A percentile compares a stretch with the other conserved stretches of the same genome.
Evolutionary conservation across 1,284 basidiomycete genomes (phyloP).

Genomic region (Naganishia cerealis): DNA sequence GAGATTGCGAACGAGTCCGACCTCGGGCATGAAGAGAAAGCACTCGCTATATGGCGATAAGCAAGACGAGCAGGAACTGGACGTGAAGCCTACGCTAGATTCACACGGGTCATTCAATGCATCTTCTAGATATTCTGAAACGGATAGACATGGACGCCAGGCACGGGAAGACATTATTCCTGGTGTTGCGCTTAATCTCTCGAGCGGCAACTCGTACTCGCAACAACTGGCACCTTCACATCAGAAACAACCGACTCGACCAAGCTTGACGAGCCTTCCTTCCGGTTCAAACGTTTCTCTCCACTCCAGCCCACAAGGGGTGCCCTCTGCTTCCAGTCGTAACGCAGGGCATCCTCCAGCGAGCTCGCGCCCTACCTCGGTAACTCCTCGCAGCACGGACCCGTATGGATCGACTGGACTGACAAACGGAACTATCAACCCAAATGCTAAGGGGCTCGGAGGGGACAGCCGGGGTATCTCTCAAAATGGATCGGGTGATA

Average conservation of each 20-base stretch:
- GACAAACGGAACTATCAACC: conserved; percentile 24
- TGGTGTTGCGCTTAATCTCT: conserved; percentile 16
- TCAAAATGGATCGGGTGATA: not conserved
- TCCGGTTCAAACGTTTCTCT: conserved; percentile 22
- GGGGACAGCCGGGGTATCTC: conserved; percentile 4
- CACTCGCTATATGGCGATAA: not conserved
- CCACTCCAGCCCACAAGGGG: not conserved
- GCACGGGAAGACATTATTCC: conserved; percentile 18
- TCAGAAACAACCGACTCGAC: not conserved
- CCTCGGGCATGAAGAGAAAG: conserved; percentile 15
- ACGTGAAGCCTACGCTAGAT: conserved; percentile 10
- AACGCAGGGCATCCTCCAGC: not conserved
- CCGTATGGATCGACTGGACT: not conserved
- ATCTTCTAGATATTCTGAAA: not conserved
- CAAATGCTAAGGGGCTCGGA: conserved; percentile 17
- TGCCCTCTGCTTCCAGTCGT: not conserved
- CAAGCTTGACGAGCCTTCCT: conserved; percentile 2
- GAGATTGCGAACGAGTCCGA: not conserved
- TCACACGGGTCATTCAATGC: not conserved
- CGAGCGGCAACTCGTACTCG: not conserved
- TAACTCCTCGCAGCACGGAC: conserved; percentile 5
- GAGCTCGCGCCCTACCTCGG: not conserved
- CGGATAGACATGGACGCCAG: not conserved
- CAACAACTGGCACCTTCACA: not conserved
- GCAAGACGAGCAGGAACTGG: not conserved